phyloP scores from a whole-genome alignment of 208 protist species.

The Paratrypanosoma confusum region DNA sequence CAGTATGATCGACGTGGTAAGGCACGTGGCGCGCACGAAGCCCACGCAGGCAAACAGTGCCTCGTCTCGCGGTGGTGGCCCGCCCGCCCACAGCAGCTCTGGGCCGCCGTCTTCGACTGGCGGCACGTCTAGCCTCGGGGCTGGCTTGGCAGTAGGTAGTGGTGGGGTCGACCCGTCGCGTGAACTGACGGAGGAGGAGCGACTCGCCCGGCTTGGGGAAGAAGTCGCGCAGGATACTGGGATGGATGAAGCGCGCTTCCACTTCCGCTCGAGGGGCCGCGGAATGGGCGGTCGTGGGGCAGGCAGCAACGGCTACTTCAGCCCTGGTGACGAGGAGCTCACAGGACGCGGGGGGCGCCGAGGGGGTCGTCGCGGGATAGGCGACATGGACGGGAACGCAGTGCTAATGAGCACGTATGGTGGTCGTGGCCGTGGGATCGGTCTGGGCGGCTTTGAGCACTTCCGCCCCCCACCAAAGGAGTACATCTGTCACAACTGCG shows the following conservation, averaged over 20 bases:
- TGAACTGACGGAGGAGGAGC: conserved; percentile 67
- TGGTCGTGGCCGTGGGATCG: no score
- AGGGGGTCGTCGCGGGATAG: conserved; percentile 2
- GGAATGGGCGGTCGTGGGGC: conserved; percentile 6
- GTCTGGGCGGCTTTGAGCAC: no score
- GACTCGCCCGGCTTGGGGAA: conserved; percentile 59
- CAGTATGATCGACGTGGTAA: conserved; percentile 67
- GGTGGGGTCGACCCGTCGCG: conserved; percentile 1
- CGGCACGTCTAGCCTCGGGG: background rate
- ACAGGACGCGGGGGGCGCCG: conserved; percentile 7
- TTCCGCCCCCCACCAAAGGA: conserved; percentile 56
- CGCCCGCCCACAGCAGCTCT: background rate
- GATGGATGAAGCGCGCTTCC: conserved; percentile 39
- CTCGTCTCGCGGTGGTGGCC: background rate
- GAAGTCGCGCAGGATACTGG: conserved; percentile 64
- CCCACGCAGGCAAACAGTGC: conserved; percentile 11
- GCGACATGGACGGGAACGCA: no score
- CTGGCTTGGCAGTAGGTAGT: no score
- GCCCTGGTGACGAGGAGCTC: conserved; percentile 3
- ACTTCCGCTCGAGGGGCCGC: conserved; percentile 14
- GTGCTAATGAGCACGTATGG: no score
- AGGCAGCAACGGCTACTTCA: conserved; percentile 6
- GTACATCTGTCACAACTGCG: conserved; percentile 87
- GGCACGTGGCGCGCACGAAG: conserved; percentile 30
- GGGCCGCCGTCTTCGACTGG: background rate